A percentile compares a stretch with the other conserved stretches of the same genome.
Conservation (phyloP, 768 basidiomycete species). For the Strobilomyces dryophilus region DNA sequence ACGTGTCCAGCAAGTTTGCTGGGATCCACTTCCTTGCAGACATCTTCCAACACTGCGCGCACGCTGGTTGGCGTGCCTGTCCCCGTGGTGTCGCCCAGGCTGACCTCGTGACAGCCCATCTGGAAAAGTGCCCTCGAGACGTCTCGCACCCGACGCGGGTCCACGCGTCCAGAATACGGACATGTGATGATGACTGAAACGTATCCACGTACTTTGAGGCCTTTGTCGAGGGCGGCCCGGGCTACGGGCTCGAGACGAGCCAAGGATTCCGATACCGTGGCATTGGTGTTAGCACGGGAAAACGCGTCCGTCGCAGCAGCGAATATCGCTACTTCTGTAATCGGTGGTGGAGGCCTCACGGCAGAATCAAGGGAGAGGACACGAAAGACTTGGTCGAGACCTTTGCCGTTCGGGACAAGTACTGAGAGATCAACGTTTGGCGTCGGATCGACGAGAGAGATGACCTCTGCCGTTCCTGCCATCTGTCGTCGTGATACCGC, state of each 20-base stretch:
- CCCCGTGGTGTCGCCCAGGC: slow-evolving; percentile 90
- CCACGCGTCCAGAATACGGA: slow-evolving; percentile 81
- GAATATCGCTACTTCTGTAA: slow-evolving; percentile 87
- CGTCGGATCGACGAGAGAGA: slow-evolving; percentile 50
- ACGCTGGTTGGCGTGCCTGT: slow-evolving; percentile 73
- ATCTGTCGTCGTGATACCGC: slow-evolving; percentile 46
- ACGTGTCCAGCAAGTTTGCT: slow-evolving; percentile 62
- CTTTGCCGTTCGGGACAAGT: slow-evolving; percentile 76
- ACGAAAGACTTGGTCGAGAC: slow-evolving; percentile 62
- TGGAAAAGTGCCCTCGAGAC: slow-evolving; percentile 68
- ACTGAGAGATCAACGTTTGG: slow-evolving; percentile 69
- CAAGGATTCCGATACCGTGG: slow-evolving; percentile 66
- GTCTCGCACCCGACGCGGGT: slow-evolving; percentile 58
- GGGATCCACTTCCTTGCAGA: slow-evolving; percentile 57
- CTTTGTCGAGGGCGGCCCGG: slow-evolving; percentile 50
- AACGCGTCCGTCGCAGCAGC: slow-evolving; percentile 87
- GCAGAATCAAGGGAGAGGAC: slow-evolving; percentile 42
- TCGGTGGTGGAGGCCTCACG: slow-evolving; percentile 41
- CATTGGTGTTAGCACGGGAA: slow-evolving; percentile 81
- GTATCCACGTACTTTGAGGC: slow-evolving; percentile 77
- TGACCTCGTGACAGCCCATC: slow-evolving; percentile 95
- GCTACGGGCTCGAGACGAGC: slow-evolving; percentile 59
- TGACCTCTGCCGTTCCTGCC: slow-evolving; percentile 79
- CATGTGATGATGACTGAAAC: slow-evolving; percentile 81
- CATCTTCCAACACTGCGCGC: slow-evolving; percentile 62